Percentiles rank a stretch among this genome's conserved stretches.
These are phyloP conservation scores for Ballota nigra DNA, from an alignment of 257 asterid species.

Conservation along the genomic window DNA sequence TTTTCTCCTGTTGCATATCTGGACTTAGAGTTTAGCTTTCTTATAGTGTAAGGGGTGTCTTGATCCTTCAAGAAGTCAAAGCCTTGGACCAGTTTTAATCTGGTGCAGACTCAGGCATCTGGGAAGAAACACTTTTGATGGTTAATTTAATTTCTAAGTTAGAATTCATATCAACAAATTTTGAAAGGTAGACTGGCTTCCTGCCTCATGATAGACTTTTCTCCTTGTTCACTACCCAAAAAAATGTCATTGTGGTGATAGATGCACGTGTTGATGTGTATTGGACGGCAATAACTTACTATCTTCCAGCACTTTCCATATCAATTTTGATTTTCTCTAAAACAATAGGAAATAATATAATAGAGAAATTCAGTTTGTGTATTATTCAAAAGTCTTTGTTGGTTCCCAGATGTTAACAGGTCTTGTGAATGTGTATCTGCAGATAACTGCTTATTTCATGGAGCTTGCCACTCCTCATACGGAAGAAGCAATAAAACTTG, in stretches of 20 bases:
- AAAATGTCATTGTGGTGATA: background rate
- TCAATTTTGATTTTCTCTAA: background rate
- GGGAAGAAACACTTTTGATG: slow-evolving; percentile 8
- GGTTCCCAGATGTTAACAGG: slow-evolving; percentile 17
- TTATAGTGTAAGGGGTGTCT: background rate
- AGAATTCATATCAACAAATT: background rate
- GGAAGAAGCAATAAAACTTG: slow-evolving; percentile 92
- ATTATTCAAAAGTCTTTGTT: slow-evolving; percentile 2
- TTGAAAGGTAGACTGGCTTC: slow-evolving; percentile 4
- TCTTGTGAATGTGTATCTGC: slow-evolving; percentile 30
- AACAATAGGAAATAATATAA: background rate
- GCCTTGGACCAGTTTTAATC: background rate
- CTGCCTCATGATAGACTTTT: slow-evolving; percentile 1
- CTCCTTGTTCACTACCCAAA: background rate
- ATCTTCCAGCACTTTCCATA: slow-evolving; percentile 1
- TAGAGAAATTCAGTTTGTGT: background rate
- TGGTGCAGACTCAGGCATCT: background rate
- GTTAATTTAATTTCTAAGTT: background rate
- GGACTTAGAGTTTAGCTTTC: background rate
- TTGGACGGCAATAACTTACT: slow-evolving; percentile 3
- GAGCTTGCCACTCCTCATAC: slow-evolving; percentile 97
- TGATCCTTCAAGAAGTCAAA: background rate
- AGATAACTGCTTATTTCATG: slow-evolving; percentile 94
- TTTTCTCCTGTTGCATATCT: slow-evolving; percentile 9
- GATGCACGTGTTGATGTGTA: background rate